phyloP scores from a whole-genome alignment of 1,284 basidiomycete genomes.

The Quambalaria eucalypti region DNA sequence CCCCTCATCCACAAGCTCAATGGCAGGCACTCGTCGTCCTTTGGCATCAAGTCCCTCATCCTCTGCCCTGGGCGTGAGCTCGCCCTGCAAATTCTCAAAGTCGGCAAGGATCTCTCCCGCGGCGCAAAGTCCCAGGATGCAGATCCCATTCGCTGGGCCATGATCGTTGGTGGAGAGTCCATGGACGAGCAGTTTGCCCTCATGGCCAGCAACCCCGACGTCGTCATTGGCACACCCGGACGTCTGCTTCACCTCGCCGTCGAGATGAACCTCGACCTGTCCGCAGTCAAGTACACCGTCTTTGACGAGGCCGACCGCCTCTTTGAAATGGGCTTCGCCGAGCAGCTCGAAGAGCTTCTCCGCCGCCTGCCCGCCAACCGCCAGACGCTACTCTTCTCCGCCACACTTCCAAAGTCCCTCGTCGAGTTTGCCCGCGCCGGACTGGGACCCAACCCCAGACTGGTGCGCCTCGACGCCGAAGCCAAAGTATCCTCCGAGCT shows the following conservation, averaged over 20 bases:
- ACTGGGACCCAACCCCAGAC: conserved; percentile 73
- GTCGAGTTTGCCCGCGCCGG: conserved; percentile 98
- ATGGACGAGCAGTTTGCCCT: conserved; percentile 94
- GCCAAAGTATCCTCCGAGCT: conserved; percentile 90
- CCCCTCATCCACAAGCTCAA: conserved; percentile 81
- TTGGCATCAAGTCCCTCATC: conserved; percentile 79
- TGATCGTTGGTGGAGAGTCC: conserved; percentile 90
- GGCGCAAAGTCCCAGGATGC: conserved; percentile 53
- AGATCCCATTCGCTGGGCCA: conserved; percentile 74
- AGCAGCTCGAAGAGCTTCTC: conserved; percentile 81
- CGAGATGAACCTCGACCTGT: conserved; percentile 91
- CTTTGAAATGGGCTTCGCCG: conserved; percentile 96
- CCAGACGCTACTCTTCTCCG: conserved; percentile 90
- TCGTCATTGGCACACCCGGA: conserved; percentile 72
- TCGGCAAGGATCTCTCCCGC: conserved; percentile 82
- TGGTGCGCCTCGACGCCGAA: conserved; percentile 88
- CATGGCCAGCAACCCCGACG: conserved; percentile 79
- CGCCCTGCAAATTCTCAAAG: conserved; percentile 83
- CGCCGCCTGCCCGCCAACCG: conserved; percentile 73
- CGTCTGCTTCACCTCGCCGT: conserved; percentile 88
- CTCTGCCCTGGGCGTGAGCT: conserved; percentile 87
- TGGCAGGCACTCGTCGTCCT: conserved; percentile 66
- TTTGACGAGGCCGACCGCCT: conserved; percentile 97
- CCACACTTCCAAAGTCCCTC: conserved; percentile 86
- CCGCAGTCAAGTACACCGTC: conserved; percentile 78